Evolutionary conservation across 73 alveolate species (phyloP).

Genomic region (Halteria grandinella): DNA sequence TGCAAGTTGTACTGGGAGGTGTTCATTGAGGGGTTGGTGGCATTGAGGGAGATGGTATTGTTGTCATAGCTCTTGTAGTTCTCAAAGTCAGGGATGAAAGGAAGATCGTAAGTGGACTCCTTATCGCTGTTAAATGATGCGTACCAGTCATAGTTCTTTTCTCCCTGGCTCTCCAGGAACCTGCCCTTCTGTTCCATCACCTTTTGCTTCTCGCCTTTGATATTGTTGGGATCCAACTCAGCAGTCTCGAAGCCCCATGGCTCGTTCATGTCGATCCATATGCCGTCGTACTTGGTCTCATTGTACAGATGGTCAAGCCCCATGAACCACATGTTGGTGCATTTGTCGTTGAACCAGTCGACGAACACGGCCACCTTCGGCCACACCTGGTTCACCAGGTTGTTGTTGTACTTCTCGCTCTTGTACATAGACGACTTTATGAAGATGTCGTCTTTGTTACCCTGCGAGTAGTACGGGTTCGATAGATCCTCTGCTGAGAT

Average conservation of each 20-base stretch:
- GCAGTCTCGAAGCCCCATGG: slow-evolving; percentile 75
- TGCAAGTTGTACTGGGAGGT: slow-evolving; percentile 63
- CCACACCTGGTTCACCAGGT: slow-evolving; percentile 21
- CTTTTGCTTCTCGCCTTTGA: slow-evolving; percentile 24
- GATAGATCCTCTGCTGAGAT: slow-evolving; percentile 87
- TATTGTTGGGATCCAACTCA: slow-evolving; percentile 38
- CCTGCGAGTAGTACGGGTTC: background rate
- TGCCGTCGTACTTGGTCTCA: slow-evolving; percentile 82
- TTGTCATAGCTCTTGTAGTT: background rate
- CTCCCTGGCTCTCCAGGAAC: slow-evolving; percentile 63
- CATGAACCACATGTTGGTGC: slow-evolving; percentile 23
- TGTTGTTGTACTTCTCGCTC: slow-evolving; percentile 19
- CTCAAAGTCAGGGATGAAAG: slow-evolving; percentile 41
- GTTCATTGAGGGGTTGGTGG: slow-evolving; percentile 5
- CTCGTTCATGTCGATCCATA: slow-evolving; percentile 99
- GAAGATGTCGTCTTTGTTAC: slow-evolving; percentile 4
- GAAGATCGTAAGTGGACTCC: slow-evolving; percentile 20
- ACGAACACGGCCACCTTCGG: slow-evolving; percentile 54
- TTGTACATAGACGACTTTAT: slow-evolving; percentile 25
- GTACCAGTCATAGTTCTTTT: slow-evolving; percentile 14
- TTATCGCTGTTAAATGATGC: slow-evolving; percentile 6
- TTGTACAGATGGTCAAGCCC: slow-evolving; percentile 67
- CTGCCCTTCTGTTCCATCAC: slow-evolving; percentile 39
- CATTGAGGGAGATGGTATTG: slow-evolving; percentile 37
- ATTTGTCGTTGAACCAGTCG: slow-evolving; percentile 52